A percentile compares a stretch with the other conserved stretches of the same genome.
Evolutionary conservation across 306 rosid genomes (phyloP).

Genomic region (Pyrus betulifolia): DNA sequence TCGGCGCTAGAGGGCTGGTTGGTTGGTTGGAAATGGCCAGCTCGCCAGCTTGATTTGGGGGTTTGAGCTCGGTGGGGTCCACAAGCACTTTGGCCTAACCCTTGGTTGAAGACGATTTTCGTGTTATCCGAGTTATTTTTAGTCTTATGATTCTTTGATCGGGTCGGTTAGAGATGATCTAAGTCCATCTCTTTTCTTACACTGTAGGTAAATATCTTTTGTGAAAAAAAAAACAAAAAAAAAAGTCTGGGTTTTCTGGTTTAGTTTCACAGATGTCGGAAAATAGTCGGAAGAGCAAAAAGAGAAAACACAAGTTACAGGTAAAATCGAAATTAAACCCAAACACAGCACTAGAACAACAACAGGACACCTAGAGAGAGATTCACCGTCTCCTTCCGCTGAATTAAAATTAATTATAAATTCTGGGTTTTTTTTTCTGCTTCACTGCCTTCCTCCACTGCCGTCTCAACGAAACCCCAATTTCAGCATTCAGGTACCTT

Average conservation of each 20-base stretch:
- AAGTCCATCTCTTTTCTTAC: too few relatives aligned
- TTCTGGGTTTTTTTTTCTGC: not conserved
- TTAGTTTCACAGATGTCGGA: not conserved
- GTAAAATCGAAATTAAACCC: not conserved
- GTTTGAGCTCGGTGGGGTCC: too few relatives aligned
- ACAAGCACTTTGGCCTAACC: too few relatives aligned
- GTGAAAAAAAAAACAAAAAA: not conserved
- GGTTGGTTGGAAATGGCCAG: too few relatives aligned
- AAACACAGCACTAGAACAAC: not conserved
- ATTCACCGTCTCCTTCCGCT: not conserved
- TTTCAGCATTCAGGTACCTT: constrained; percentile 6
- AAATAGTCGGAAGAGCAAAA: not conserved
- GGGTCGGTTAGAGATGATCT: too few relatives aligned
- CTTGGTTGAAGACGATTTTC: too few relatives aligned
- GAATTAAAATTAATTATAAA: not conserved
- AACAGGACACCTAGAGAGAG: not conserved
- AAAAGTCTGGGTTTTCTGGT: not conserved
- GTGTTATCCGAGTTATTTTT: too few relatives aligned
- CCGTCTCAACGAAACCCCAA: constrained; percentile 18
- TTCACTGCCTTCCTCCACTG: not conserved
- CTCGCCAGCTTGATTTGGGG: too few relatives aligned
- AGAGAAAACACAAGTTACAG: not conserved
- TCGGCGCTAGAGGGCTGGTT: too few relatives aligned
- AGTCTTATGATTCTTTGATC: too few relatives aligned
- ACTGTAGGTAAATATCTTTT: too few relatives aligned